Percentiles rank a stretch among this genome's conserved stretches.
Conservation (phyloP, 225 moss, liverwort and hornwort species). For the Marchantia polymorpha region DNA sequence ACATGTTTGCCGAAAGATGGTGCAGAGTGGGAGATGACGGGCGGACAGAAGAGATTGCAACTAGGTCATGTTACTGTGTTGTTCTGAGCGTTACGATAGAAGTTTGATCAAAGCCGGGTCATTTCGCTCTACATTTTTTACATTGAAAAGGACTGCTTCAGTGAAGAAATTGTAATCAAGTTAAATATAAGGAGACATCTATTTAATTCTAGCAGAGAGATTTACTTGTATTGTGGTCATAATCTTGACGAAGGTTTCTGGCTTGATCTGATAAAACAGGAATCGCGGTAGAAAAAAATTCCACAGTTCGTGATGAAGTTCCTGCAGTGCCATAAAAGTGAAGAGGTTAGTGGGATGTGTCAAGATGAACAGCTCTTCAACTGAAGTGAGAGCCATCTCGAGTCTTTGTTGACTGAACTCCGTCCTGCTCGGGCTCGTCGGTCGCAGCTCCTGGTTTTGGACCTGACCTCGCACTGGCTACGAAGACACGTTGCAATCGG, state of each 20-base stretch:
- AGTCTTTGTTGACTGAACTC: neutral
- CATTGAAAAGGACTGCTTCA: too few relatives aligned
- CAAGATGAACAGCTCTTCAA: neutral
- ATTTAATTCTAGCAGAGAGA: too few relatives aligned
- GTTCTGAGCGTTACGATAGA: neutral
- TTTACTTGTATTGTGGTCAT: neutral
- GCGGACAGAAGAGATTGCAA: neutral
- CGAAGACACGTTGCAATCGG: neutral
- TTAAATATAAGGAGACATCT: too few relatives aligned
- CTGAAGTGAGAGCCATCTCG: neutral
- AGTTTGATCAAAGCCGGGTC: neutral
- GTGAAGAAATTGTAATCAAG: neutral
- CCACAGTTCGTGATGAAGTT: constrained; percentile 15
- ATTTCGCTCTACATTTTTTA: neutral
- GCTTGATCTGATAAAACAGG: constrained; percentile 11
- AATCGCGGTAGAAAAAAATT: constrained; percentile 17
- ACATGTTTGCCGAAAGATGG: too few relatives aligned
- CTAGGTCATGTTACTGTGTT: neutral
- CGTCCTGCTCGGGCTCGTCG: neutral
- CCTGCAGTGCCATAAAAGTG: neutral
- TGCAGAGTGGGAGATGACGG: too few relatives aligned
- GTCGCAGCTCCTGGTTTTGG: neutral
- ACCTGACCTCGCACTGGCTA: neutral
- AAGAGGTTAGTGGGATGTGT: neutral
- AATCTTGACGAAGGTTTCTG: neutral